phyloP scores from a whole-genome alignment of 768 basidiomycete genomes.

The Tulasnella sp. region DNA sequence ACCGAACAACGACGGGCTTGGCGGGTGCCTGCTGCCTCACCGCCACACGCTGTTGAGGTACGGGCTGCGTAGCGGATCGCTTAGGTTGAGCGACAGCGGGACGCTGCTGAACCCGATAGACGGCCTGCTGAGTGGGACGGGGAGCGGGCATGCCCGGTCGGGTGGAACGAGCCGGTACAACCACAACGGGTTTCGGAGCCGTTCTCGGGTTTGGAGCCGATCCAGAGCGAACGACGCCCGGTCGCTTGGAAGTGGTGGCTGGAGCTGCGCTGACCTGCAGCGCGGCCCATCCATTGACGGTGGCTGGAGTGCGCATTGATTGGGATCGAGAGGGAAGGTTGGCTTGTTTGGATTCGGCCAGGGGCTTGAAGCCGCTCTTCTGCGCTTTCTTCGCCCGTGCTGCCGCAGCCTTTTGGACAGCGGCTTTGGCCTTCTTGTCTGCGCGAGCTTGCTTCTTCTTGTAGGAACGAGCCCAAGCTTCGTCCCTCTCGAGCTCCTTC shows the following conservation, averaged over 20 bases:
- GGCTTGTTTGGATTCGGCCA: constrained; percentile 9
- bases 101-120: background rate
- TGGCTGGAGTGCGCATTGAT: background rate
- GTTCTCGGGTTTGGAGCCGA: constrained; percentile 6
- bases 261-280: background rate
- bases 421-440: background rate
- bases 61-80: constrained; percentile 3
- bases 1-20: background rate
- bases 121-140: constrained; percentile 3
- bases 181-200: background rate
- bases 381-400: background rate
- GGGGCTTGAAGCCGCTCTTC: background rate
- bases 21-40: background rate
- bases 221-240: background rate
- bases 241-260: background rate
- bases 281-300: background rate
- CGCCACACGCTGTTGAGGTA: background rate
- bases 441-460: constrained; percentile 17
- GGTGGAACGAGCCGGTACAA: background rate
- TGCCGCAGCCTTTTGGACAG: background rate
- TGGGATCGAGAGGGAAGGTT: constrained; percentile 7
- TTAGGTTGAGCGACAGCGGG: background rate
- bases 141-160: background rate
- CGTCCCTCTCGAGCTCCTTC: constrained; percentile 19
- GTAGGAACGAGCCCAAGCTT: constrained; percentile 13